Conservation (phyloP, 257 asterid species). For the Solanum etuberosum region DNA sequence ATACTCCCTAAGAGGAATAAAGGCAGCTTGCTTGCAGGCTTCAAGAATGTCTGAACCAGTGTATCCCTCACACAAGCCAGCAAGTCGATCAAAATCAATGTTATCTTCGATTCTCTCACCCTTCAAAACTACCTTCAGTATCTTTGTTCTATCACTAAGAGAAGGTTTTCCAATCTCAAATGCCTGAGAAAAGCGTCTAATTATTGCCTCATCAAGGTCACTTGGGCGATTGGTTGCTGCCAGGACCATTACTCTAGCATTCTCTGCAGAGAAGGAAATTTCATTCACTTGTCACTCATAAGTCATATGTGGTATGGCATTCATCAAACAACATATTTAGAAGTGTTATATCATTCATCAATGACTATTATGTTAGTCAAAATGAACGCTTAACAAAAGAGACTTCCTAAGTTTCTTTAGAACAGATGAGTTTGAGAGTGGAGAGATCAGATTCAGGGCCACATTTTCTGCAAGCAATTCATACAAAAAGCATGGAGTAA, state of each 20-base stretch:
- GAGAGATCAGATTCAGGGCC: background rate
- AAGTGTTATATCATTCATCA: background rate
- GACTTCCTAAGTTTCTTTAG: background rate
- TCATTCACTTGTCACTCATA: background rate
- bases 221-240: slow-evolving; percentile 22
- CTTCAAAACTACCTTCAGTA: slow-evolving; percentile 13
- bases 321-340: background rate
- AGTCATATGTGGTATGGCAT: background rate
- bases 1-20: slow-evolving; percentile 8
- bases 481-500: background rate
- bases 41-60: slow-evolving; percentile 16
- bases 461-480: background rate
- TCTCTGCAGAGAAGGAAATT: slow-evolving; percentile 2
- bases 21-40: slow-evolving; percentile 15
- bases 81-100: slow-evolving; percentile 7
- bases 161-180: slow-evolving; percentile 17
- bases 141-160: slow-evolving; percentile 5
- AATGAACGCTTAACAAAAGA: background rate
- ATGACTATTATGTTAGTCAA: background rate
- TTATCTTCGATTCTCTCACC: slow-evolving; percentile 5
- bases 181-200: slow-evolving; percentile 15
- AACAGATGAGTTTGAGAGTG: background rate
- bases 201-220: slow-evolving; percentile 22
- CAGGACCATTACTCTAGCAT: slow-evolving; percentile 18
- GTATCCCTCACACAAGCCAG: slow-evolving; percentile 15